Conservation (phyloP, 2,329 filamentous ascomycete species). For the Colletotrichum lini region DNA sequence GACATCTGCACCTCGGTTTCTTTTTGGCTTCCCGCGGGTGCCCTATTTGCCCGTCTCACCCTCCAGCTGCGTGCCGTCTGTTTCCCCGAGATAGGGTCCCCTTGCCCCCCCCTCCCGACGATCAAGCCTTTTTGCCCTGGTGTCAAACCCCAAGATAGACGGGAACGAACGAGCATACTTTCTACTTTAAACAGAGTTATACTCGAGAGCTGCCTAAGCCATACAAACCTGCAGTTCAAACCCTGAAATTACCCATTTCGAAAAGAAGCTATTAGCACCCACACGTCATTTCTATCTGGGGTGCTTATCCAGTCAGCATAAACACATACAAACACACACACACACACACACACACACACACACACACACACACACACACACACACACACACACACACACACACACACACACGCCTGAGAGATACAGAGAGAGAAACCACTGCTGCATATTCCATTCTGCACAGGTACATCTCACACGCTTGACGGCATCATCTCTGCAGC, state of each 20-base stretch:
- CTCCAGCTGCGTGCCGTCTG: background rate
- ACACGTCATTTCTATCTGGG: too few relatives aligned
- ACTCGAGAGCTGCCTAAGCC: too few relatives aligned
- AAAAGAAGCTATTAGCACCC: too few relatives aligned
- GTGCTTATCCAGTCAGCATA: too few relatives aligned
- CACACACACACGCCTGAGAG: background rate
- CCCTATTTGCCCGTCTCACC: background rate
- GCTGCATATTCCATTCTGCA: background rate
- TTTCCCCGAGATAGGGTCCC: background rate
- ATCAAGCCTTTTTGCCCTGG: background rate
- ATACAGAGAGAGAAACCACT: background rate
- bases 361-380: too few relatives aligned
- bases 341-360: too few relatives aligned
- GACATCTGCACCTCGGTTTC: constrained; percentile 27
- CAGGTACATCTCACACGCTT: constrained; percentile 8
- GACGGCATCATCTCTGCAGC: background rate
- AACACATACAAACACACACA: too few relatives aligned
- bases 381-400: too few relatives aligned
- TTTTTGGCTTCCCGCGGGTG: background rate
- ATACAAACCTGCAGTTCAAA: too few relatives aligned
- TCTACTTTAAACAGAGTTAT: background rate
- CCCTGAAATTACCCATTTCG: background rate
- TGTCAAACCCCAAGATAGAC: constrained; percentile 3
- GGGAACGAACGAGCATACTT: constrained; percentile 11
- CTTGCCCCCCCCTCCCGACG: background rate